Base-by-base conservation (phyloP, 257 asterid species). In the Lavandula angustifolia region DNA sequence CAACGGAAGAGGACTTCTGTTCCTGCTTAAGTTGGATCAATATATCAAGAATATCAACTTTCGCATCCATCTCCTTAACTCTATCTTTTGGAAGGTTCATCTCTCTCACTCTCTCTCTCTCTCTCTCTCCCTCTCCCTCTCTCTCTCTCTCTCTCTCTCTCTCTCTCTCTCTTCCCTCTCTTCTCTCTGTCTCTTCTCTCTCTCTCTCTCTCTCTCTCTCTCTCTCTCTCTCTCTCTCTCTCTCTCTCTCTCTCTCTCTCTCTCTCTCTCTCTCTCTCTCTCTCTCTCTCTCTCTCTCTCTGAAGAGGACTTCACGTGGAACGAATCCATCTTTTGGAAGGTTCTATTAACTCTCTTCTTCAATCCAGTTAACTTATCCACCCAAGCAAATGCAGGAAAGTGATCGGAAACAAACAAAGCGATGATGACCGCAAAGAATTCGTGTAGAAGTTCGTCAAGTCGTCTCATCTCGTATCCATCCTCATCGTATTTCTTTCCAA, bases 291-390 rank as follows among this genome's bases (percentile, higher is more conserved):
- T n/a, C n/a, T n/a, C n/a, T n/a, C n/a, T n/a, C n/a, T n/a, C n/a
- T n/a, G n/a, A n/a, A n/a, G n/a, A n/a, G 11, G 55, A 71, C 22
- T 74, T 75, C 47, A 62, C 51, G 37, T 74, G 68, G 47, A 74
- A 74, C 9, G 12, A 16, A 22, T 75, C 72, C 12, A 68, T n/a
- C 7, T 43, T 5, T 6, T 41, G 63, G 37, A 2, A 74, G 5
- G 2, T 64, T 18, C 35, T 44, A 3, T 69, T 55, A 0, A 69
- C 72, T 2, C 58, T 50, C 1, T 18, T 9, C 1, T 0, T 7
- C 27, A 46, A 51, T 38, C 64, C 67, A 1, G 37, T 3, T 12
- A 74, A 17, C 3, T 62, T 67, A 74, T 62, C 78, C 6, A 67
- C 41, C 74, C 74, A 74, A 12, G 71, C 58, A 8, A 74, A 47